Conservation (phyloP, 208 protist species). For the Porcisia hertigi region DNA sequence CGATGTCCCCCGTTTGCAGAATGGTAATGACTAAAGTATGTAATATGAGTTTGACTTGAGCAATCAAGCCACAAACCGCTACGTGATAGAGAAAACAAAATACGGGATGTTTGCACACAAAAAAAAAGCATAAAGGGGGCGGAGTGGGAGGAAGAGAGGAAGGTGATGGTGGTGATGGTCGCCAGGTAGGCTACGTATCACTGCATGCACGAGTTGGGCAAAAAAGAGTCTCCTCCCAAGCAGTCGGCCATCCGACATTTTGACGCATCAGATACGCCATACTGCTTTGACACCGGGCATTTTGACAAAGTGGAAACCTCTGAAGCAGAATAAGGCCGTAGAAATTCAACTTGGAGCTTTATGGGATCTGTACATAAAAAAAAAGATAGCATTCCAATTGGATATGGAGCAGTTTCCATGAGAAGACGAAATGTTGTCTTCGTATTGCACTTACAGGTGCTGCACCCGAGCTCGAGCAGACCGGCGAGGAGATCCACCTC, state of each 20-base stretch:
- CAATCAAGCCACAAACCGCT: slow-evolving; percentile 1
- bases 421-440: no score
- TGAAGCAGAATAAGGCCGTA: background rate
- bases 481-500: background rate
- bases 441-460: background rate
- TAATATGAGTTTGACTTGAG: background rate
- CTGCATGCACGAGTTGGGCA: background rate
- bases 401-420: background rate
- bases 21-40: background rate
- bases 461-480: background rate
- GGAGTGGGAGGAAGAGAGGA: background rate
- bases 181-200: background rate
- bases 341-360: background rate
- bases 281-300: no score
- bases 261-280: background rate
- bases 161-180: background rate
- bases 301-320: background rate
- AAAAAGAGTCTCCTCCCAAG: background rate
- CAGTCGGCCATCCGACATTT: background rate
- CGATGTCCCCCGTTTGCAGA: background rate
- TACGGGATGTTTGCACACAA: background rate
- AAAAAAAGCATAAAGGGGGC: background rate
- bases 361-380: slow-evolving; percentile 9
- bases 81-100: background rate
- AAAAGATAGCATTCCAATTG: background rate